Conservation (phyloP, 495 filamentous ascomycete genomes). For the Letharia columbiana region DNA sequence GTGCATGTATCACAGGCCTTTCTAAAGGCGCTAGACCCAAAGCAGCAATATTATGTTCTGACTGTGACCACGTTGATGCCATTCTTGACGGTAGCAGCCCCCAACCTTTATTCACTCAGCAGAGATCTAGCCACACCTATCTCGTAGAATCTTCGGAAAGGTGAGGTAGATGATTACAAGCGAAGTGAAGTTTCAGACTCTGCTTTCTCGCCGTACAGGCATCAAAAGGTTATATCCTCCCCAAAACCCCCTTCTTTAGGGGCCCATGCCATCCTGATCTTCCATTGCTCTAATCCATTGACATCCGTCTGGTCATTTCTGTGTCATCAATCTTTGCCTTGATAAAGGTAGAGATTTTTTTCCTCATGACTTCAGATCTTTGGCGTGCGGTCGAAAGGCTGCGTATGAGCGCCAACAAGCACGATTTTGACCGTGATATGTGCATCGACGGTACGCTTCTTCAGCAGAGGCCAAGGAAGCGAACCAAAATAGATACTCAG, state of each 20-base stretch:
- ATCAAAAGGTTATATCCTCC: neutral
- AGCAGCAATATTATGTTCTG: neutral
- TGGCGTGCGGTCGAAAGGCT: constrained; percentile 24
- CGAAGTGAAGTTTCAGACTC: neutral
- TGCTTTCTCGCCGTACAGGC: neutral
- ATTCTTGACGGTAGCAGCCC: neutral
- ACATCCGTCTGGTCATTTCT: neutral
- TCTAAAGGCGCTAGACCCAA: neutral
- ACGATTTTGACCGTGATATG: constrained; percentile 19
- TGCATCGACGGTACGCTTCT: constrained; percentile 52
- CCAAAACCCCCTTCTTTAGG: neutral
- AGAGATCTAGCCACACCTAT: neutral
- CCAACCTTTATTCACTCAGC: neutral
- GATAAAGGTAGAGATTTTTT: neutral
- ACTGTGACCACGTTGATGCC: too few relatives aligned
- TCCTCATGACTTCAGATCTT: constrained; percentile 26
- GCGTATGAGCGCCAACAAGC: constrained; percentile 11
- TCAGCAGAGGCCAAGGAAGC: constrained; percentile 49
- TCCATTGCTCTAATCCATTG: neutral
- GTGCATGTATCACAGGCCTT: too few relatives aligned
- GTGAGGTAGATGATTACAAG: neutral
- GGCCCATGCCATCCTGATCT: neutral
- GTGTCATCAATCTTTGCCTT: neutral
- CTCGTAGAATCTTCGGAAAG: neutral
- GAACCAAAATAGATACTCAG: constrained; percentile 44